phyloP scores from a whole-genome alignment of 208 protist species.

The Leishmania guyanensis region DNA sequence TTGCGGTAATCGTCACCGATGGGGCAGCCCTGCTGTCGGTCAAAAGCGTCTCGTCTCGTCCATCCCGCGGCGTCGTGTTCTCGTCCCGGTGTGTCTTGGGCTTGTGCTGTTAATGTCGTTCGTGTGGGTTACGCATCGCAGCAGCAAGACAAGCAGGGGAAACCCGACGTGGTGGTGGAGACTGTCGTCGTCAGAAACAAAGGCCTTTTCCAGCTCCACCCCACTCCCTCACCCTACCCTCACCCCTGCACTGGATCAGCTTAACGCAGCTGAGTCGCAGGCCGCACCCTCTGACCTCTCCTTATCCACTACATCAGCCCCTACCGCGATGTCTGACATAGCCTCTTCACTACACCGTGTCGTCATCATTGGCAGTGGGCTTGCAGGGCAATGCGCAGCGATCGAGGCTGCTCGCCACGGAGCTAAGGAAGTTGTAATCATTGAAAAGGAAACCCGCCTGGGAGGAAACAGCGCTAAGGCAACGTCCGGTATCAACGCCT shows the following conservation, averaged over 20 bases:
- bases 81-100: not conserved
- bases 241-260: slow-evolving; percentile 24
- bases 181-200: not conserved
- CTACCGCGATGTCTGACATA: slow-evolving; percentile 43
- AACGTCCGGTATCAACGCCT: slow-evolving; percentile 96
- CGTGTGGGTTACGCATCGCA: slow-evolving; percentile 13
- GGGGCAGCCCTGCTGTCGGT: not conserved
- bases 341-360: slow-evolving; percentile 56
- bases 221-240: slow-evolving; percentile 2
- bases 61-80: slow-evolving; percentile 1
- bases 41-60: not conserved
- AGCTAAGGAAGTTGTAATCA: slow-evolving; percentile 77
- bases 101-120: slow-evolving; percentile 14
- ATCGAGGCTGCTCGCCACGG: slow-evolving; percentile 80
- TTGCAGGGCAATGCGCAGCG: slow-evolving; percentile 78
- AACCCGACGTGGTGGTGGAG: slow-evolving; percentile 8
- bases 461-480: slow-evolving; percentile 97
- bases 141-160: not conserved
- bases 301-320: slow-evolving; percentile 34
- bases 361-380: slow-evolving; percentile 82
- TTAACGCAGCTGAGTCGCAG: slow-evolving; percentile 41
- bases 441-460: slow-evolving; percentile 91
- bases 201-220: slow-evolving; percentile 11
- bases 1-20: slow-evolving; percentile 5
- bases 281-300: slow-evolving; percentile 26